These are phyloP conservation scores for Fusarium ambrosium DNA, from an alignment of 2,329 filamentous ascomycete species.

Conservation along the genomic window DNA sequence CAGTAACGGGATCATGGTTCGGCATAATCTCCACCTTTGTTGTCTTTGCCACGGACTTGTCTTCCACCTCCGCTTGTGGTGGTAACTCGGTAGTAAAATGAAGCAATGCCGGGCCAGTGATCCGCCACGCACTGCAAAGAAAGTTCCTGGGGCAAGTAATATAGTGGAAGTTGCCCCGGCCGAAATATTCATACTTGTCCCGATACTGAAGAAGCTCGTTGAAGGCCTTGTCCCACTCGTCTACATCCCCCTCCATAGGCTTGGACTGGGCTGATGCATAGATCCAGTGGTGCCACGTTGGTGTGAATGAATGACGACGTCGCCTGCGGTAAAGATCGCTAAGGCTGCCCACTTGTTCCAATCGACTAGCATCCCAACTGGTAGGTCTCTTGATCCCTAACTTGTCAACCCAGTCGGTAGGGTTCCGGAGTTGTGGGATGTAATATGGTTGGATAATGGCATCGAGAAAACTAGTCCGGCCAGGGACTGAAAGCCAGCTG, in stretches of 20 bases:
- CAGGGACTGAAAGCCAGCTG: not conserved
- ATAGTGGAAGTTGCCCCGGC: slow-evolving; percentile 1
- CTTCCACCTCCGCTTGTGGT: not conserved
- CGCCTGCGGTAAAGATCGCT: not conserved
- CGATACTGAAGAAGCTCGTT: not conserved
- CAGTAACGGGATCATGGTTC: not conserved
- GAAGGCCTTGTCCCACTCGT: slow-evolving; percentile 7
- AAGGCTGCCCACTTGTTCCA: not conserved
- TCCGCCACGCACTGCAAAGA: not conserved
- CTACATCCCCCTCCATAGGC: not conserved
- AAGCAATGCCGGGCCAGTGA: not conserved
- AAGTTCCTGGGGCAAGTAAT: not conserved
- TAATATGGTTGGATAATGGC: not conserved
- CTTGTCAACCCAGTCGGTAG: not conserved
- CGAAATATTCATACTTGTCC: not conserved
- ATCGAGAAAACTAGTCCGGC: not conserved
- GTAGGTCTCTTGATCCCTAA: not conserved
- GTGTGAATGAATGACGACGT: not conserved
- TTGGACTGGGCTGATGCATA: not conserved
- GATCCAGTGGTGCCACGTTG: slow-evolving; percentile 8
- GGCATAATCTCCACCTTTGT: not conserved
- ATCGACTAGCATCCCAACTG: not conserved
- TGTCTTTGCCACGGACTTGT: not conserved
- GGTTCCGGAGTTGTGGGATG: not conserved
- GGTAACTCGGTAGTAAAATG: not conserved